phyloP scores from a whole-genome alignment of 306 rosid species.

The Leucaena leucocephala region DNA sequence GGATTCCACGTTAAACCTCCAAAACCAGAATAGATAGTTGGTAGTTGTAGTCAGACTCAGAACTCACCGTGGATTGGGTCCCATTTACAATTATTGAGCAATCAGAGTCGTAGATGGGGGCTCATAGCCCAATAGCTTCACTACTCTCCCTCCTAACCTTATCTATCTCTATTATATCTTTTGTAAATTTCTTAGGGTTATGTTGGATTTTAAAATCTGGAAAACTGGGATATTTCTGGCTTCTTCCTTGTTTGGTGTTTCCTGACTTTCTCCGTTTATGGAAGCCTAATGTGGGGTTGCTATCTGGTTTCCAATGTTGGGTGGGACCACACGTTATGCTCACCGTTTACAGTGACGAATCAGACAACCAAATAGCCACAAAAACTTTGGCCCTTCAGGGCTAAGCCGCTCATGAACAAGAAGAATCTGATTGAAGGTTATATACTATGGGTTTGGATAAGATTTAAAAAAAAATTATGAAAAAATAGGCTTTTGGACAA shows the following conservation, averaged over 20 bases:
- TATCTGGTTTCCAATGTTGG: background rate
- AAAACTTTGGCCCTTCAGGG: conserved; percentile 8
- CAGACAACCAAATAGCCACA: conserved; percentile 30
- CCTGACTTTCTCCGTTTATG: background rate
- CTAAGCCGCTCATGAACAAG: conserved; percentile 31
- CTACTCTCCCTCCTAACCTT: conserved; percentile 22
- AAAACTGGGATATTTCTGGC: background rate
- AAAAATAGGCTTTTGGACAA: too few relatives aligned
- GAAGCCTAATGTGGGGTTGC: background rate
- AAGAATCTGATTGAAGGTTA: conserved; percentile 4
- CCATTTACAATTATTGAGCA: conserved; percentile 38
- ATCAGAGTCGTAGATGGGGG: conserved; percentile 25
- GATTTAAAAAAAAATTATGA: too few relatives aligned
- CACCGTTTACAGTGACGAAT: conserved; percentile 34
- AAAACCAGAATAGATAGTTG: conserved; percentile 11
- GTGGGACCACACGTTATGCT: conserved; percentile 21
- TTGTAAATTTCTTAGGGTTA: background rate
- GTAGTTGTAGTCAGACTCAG: conserved; percentile 2
- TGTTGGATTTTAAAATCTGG: background rate
- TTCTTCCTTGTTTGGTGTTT: background rate
- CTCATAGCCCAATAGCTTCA: conserved; percentile 5
- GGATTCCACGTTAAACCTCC: conserved; percentile 30
- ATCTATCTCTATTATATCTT: background rate
- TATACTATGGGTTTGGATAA: too few relatives aligned
- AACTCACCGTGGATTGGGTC: conserved; percentile 36